These are phyloP conservation scores for Calonectria pseudoreteaudii DNA, from an alignment of 2,329 filamentous ascomycete genomes.

Conservation along the genomic window DNA sequence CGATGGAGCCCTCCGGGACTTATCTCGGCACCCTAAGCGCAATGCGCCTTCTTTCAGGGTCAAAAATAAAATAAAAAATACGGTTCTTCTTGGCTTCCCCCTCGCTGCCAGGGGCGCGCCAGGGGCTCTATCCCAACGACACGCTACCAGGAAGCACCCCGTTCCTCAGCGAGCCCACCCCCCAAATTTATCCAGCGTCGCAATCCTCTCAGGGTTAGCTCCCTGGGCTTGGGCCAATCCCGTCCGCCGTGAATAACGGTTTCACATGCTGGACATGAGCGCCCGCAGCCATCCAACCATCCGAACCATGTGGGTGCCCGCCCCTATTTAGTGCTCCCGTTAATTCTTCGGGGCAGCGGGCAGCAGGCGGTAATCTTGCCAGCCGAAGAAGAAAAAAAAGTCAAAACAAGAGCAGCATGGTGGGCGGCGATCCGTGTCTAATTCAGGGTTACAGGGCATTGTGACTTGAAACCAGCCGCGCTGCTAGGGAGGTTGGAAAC, in stretches of 20 bases:
- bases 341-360: neutral
- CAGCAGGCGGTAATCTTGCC: neutral
- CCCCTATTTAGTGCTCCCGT: conserved; percentile 7
- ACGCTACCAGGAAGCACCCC: neutral
- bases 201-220: conserved; percentile 5
- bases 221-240: conserved; percentile 31
- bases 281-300: conserved; percentile 36
- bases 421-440: conserved; percentile 13
- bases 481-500: neutral
- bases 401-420: neutral
- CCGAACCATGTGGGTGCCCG: conserved; percentile 14
- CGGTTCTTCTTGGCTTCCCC: neutral
- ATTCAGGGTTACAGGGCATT: conserved; percentile 13
- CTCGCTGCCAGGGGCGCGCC: neutral
- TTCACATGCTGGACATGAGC: conserved; percentile 32
- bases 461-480: neutral
- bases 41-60: neutral
- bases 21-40: neutral
- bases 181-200: conserved; percentile 9
- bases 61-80: neutral
- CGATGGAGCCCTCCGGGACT: neutral
- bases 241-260: conserved; percentile 23
- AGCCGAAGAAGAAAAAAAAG: neutral
- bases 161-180: neutral
- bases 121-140: conserved; percentile 8